Conservation (phyloP, 2,329 filamentous ascomycete genomes). For the Phoma sp. region DNA sequence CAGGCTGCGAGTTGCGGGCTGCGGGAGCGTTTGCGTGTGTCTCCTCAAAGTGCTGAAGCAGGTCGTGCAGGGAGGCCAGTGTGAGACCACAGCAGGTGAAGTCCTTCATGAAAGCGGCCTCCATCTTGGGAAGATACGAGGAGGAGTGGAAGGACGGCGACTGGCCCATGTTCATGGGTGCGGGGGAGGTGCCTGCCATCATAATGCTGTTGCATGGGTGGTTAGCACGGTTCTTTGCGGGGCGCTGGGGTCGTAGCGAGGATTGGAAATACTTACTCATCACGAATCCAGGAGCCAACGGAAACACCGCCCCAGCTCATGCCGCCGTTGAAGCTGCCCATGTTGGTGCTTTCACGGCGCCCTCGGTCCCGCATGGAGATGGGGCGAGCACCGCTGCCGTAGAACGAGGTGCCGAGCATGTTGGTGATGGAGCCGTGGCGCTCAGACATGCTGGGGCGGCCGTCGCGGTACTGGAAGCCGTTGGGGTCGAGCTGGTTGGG, state of each 20-base stretch:
- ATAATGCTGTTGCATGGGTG: slow-evolving; percentile 70
- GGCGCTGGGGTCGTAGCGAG: slow-evolving; percentile 1
- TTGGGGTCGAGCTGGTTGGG: slow-evolving; percentile 53
- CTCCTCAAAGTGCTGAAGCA: slow-evolving; percentile 97
- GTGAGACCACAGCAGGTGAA: slow-evolving; percentile 94
- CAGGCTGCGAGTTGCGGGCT: slow-evolving; percentile 58
- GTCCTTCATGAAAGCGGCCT: slow-evolving; percentile 97
- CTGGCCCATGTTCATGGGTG: slow-evolving; percentile 70
- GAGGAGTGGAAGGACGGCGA: slow-evolving; percentile 97
- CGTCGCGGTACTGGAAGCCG: slow-evolving; percentile 40
- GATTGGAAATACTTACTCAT: slow-evolving; percentile 77
- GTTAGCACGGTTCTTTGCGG: slow-evolving; percentile 31
- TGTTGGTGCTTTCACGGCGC: slow-evolving; percentile 66
- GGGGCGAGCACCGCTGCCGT: slow-evolving; percentile 65
- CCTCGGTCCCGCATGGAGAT: slow-evolving; percentile 66
- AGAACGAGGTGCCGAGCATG: slow-evolving; percentile 57
- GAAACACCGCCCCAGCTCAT: slow-evolving; percentile 98
- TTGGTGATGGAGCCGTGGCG: slow-evolving; percentile 64
- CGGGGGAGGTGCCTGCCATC: slow-evolving; percentile 96
- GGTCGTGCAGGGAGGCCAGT: slow-evolving; percentile 88
- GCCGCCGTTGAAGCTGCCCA: slow-evolving; percentile 72
- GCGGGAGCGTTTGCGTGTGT: slow-evolving; percentile 78
- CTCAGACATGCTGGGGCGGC: slow-evolving; percentile 46
- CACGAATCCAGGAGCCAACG: slow-evolving; percentile 94
- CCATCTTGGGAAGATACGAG: slow-evolving; percentile 93